Percentiles rank a stretch among this genome's conserved stretches.
phyloP scores from a whole-genome alignment of 2,329 filamentous ascomycete species.

The Colletotrichum theobromicola region DNA sequence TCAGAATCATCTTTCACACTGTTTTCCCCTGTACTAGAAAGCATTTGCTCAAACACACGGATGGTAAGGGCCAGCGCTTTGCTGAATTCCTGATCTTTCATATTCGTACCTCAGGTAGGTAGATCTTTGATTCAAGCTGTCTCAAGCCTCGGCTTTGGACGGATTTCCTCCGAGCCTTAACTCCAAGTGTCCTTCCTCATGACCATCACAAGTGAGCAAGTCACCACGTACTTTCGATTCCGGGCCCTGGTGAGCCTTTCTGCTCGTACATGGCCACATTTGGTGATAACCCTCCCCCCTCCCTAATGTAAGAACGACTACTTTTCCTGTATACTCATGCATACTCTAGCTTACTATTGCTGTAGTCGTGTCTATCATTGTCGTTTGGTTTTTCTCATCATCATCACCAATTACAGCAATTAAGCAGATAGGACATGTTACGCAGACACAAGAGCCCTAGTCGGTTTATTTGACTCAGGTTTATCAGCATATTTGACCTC shows the following conservation, averaged over 20 bases:
- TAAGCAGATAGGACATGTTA: too few relatives aligned
- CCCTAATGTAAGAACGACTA: too few relatives aligned
- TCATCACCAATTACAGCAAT: too few relatives aligned
- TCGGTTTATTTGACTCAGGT: too few relatives aligned
- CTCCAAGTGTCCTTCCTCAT: background rate
- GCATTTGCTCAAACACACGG: background rate
- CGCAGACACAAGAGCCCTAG: too few relatives aligned
- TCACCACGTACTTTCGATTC: background rate
- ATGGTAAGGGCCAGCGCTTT: background rate
- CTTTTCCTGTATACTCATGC: too few relatives aligned
- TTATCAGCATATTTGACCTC: too few relatives aligned
- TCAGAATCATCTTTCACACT: background rate
- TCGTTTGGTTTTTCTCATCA: too few relatives aligned
- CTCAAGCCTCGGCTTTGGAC: background rate
- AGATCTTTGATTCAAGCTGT: background rate
- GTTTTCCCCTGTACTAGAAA: background rate
- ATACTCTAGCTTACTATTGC: too few relatives aligned
- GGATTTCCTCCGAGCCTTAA: background rate
- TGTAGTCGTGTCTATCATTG: too few relatives aligned
- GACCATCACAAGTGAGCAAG: background rate
- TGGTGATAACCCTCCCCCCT: too few relatives aligned
- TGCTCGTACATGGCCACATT: accelerated
- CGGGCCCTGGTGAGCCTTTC: background rate
- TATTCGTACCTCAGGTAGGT: too few relatives aligned
- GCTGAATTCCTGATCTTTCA: background rate